Base-by-base conservation (phyloP, 2,329 filamentous ascomycete genomes). In the Venturia asperata region DNA sequence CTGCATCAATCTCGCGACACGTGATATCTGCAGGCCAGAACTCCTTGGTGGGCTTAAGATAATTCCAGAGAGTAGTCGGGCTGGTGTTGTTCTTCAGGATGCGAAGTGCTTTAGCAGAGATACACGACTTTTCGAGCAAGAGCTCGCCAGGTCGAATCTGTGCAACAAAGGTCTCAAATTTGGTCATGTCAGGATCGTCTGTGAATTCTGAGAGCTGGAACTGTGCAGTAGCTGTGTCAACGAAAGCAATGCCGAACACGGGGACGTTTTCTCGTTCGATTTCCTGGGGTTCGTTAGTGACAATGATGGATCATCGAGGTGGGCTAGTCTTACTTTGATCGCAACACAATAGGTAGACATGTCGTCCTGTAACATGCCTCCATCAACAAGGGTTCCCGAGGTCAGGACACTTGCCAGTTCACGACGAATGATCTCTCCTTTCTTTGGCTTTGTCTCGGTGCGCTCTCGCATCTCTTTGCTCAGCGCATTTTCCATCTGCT, bases 391-490 rank as follows among this genome's bases (percentile, higher is more conserved):
- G 0, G 94, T 99, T 41, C 94, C 94, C 7, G 88, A 87, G 0
- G 94, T 99, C 37, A 99, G 82, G 15, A 99, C 91, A 70, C 91
- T 94, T 1, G 92, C 88, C 43, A 99, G 81, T 75, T 99, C 92
- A 74, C 94, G 86, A 60, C 87, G 88, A 70, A 99, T 99, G 70
- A 99, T 87, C 75, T 97, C 92, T 42, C 87, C 88, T 75, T 92
- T 94, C 67, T 80, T 81, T n/a, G 69, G 71, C 68, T 81, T 80
- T 65, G 82, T 71, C 45, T 75, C 84, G 68, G 89, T 90, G 45
- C 93, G 85, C 76, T 99, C 94, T n/a, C 94, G 88, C 94, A 99
- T 97, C 76, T 99, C 93, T 74, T 99, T 99, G 66, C 88, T 92
- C 10, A 99, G 79, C 1, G 94, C 94, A 42, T 92, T 96, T 78